Evolutionary conservation across 176 grass and related monocot genomes (phyloP).

Genomic region (Ensete glaucum): DNA sequence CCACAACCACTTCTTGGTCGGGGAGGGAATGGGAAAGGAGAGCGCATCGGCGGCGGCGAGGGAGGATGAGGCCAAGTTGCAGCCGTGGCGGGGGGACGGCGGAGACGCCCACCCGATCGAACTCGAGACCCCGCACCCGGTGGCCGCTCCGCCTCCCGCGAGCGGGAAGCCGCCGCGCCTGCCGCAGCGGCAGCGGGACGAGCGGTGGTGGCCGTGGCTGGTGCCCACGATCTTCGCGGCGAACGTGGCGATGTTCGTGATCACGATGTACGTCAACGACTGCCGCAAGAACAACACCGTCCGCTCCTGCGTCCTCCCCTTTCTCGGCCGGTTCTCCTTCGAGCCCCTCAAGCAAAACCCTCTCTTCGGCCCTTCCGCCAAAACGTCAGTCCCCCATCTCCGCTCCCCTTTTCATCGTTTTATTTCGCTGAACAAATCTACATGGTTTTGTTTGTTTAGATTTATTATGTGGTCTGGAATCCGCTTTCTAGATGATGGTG

Average conservation of each 20-base stretch:
- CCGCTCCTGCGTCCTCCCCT: constrained; percentile 33
- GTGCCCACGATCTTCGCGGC: constrained; percentile 41
- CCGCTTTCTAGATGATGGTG: neutral
- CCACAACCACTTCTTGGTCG: neutral
- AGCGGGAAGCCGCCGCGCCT: neutral
- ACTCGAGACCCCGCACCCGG: neutral
- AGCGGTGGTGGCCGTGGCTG: constrained; percentile 46
- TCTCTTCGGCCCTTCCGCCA: constrained; percentile 70
- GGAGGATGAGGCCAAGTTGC: constrained; percentile 26
- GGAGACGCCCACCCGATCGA: neutral
- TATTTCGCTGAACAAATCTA: neutral
- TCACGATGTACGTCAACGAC: constrained; percentile 81
- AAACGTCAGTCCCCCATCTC: constrained; percentile 32
- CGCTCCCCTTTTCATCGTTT: neutral
- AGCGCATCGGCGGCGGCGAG: no score
- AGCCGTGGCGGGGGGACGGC: neutral
- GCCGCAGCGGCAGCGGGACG: neutral
- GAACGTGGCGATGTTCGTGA: constrained; percentile 43
- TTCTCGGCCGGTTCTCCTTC: constrained; percentile 73
- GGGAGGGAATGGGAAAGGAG: neutral
- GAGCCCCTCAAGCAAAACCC: constrained; percentile 77
- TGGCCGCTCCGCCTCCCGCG: neutral
- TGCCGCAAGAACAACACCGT: constrained; percentile 36
- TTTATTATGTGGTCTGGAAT: neutral
- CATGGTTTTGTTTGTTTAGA: neutral